These are phyloP conservation scores for Styphnolobium japonicum DNA, from an alignment of 306 rosid species.

Conservation along the genomic window DNA sequence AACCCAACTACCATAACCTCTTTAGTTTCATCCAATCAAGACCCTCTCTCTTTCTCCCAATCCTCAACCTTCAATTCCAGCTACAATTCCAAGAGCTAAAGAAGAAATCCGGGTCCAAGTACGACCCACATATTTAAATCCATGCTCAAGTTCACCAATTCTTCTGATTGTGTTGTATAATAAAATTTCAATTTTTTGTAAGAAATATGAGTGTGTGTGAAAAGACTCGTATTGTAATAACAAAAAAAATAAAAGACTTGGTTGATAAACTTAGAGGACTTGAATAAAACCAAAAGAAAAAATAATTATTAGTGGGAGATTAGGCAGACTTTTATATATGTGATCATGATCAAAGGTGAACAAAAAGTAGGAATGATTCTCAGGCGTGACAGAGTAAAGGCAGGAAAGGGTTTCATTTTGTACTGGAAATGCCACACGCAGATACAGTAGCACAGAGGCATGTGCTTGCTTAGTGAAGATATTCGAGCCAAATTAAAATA, in stretches of 20 bases:
- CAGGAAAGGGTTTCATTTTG: constrained; percentile 28
- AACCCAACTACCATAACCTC: constrained; percentile 4
- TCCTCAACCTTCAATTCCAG: not conserved
- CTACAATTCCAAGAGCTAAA: not conserved
- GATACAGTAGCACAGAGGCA: constrained; percentile 39
- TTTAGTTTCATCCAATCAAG: not conserved
- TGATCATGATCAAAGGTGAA: constrained; percentile 27
- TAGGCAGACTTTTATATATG: not conserved
- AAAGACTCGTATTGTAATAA: not conserved
- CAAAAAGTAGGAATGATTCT: constrained; percentile 34
- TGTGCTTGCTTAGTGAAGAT: constrained; percentile 45
- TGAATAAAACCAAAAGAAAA: not conserved
- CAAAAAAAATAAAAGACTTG: not conserved
- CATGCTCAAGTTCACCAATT: not conserved
- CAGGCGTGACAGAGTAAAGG: constrained; percentile 33
- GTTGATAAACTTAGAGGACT: not conserved
- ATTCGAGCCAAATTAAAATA: constrained; percentile 33
- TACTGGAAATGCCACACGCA: constrained; percentile 40
- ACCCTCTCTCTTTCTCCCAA: not conserved
- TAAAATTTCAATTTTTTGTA: not conserved
- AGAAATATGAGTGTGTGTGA: not conserved
- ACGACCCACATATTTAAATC: not conserved
- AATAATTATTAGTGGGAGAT: constrained; percentile 3
- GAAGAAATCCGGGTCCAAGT: not conserved
- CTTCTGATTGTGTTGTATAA: not conserved